Percentiles rank a stretch among this genome's conserved stretches.
Conservation (phyloP, 164 flowering plant species). For the Pachysandra terminalis region DNA sequence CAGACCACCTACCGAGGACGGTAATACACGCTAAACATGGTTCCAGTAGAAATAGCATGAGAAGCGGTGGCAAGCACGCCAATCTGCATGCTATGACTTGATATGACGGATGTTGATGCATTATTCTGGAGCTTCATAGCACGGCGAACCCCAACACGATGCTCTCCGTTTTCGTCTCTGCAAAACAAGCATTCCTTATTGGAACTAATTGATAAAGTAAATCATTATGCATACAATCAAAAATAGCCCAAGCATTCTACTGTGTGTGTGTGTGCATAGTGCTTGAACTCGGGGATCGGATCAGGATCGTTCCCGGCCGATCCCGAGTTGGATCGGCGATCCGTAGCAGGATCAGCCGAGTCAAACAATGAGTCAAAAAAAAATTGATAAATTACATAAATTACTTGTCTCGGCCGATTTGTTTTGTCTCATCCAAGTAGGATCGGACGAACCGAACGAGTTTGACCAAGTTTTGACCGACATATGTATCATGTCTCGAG, state of each 20-base stretch:
- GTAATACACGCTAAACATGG: slow-evolving; percentile 49
- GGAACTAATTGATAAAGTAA: neutral
- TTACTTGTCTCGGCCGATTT: too few species aligned
- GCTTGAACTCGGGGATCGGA: too few species aligned
- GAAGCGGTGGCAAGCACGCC: slow-evolving; percentile 57
- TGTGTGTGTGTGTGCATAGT: too few species aligned
- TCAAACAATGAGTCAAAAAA: too few species aligned
- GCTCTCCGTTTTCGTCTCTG: slow-evolving; percentile 58
- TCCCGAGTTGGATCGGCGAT: too few species aligned
- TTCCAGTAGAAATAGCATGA: slow-evolving; percentile 53
- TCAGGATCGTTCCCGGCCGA: too few species aligned
- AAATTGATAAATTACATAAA: too few species aligned
- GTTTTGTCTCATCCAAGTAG: too few species aligned
- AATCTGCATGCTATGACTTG: slow-evolving; percentile 55
- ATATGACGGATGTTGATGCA: slow-evolving; percentile 38
- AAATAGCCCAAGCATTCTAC: neutral
- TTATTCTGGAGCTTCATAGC: slow-evolving; percentile 24
- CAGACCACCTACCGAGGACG: slow-evolving; percentile 31
- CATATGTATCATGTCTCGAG: too few species aligned
- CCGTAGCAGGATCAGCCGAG: too few species aligned
- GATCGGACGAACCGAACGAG: too few species aligned
- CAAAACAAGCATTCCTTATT: slow-evolving; percentile 7
- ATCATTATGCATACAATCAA: neutral
- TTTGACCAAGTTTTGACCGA: too few species aligned
- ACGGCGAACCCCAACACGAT: slow-evolving; percentile 56